phyloP scores from a whole-genome alignment of 495 filamentous ascomycete species.

The Lindgomyces ingoldianus region DNA sequence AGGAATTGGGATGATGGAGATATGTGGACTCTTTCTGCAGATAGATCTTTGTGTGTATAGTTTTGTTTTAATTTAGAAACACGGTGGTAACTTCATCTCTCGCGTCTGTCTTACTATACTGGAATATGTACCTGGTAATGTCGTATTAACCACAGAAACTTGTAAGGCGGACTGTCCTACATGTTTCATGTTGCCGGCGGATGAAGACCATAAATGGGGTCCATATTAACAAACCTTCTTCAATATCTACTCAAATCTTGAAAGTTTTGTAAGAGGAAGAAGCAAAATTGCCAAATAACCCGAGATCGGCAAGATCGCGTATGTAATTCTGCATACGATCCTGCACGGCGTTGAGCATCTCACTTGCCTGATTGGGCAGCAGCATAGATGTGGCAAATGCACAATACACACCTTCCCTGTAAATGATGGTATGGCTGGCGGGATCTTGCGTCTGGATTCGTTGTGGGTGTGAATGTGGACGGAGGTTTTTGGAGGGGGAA shows the following conservation, averaged over 20 bases:
- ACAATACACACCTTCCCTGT: not conserved
- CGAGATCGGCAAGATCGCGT: not conserved
- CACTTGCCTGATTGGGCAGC: not conserved
- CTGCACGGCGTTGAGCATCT: too few relatives aligned
- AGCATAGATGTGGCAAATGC: not conserved
- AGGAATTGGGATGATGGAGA: not conserved
- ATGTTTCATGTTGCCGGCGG: too few relatives aligned
- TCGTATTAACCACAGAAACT: too few relatives aligned
- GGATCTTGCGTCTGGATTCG: not conserved
- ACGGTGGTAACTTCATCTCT: conserved; percentile 9
- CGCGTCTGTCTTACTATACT: too few relatives aligned
- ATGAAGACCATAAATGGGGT: too few relatives aligned
- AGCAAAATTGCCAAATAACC: too few relatives aligned
- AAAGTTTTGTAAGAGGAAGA: too few relatives aligned
- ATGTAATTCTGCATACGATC: not conserved
- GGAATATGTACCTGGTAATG: too few relatives aligned
- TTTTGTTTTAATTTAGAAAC: conserved; percentile 27
- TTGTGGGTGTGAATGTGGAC: conserved; percentile 1
- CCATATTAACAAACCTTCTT: too few relatives aligned
- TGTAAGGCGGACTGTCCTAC: too few relatives aligned
- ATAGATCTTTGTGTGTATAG: conserved; percentile 27
- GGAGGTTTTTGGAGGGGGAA: too few relatives aligned
- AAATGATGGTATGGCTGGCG: conserved; percentile 1
- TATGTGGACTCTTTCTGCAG: not conserved
- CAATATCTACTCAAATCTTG: too few relatives aligned